Evolutionary conservation across 2,329 filamentous ascomycete species (phyloP), one percentile per base, ranked within the genome.

Genomic region (Aspergillus udagawae): DNA sequence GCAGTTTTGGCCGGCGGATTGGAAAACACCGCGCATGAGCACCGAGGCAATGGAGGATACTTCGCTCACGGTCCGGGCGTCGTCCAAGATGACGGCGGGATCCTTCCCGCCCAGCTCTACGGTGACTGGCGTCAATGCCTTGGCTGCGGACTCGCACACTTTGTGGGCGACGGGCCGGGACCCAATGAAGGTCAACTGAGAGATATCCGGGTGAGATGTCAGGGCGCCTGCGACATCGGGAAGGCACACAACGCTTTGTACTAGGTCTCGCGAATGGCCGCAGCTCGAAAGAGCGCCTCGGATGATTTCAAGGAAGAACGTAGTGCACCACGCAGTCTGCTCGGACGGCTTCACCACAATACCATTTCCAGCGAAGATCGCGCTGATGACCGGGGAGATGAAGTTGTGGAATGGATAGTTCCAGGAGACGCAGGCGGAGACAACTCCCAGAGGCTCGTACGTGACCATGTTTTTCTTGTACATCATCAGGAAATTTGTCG

Each of bases 341-440:
- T 99, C 94, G 52, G 91, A 96, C 50, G 89, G 90, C 78, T 99
- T 99, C 73, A 97, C 89, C 45, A 99, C 81, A 63, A 97, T 88
- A 52, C 86, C 91, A 71, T 97, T 97, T 49, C 94, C 94, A 14
- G 92, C 83, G 72, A 97, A 97, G 52, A 97, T 83, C 17, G 90
- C 87, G 64, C 90, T 92, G 70, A 97, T 95, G 63, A 97, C 84
- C 14, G 93, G 94, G 0, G 90, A 91, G 49, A 97, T 85, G 61
- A 97, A 81, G 75, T 99, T 99, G 78, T 99, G 94, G 75, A 97
- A 96, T 48, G 91, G 87, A 72, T 92, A 97, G 79, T 99, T 99
- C 94, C 94, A 99, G 70, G 90, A 94, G 47, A 99, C 91, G 53
- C 93, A 88, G 20, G 94, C 93, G 10, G 91, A 88, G 5, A 99